These are phyloP conservation scores for Candida rishiriensis DNA, from an alignment of 805 yeast species.

Conservation along the genomic window DNA sequence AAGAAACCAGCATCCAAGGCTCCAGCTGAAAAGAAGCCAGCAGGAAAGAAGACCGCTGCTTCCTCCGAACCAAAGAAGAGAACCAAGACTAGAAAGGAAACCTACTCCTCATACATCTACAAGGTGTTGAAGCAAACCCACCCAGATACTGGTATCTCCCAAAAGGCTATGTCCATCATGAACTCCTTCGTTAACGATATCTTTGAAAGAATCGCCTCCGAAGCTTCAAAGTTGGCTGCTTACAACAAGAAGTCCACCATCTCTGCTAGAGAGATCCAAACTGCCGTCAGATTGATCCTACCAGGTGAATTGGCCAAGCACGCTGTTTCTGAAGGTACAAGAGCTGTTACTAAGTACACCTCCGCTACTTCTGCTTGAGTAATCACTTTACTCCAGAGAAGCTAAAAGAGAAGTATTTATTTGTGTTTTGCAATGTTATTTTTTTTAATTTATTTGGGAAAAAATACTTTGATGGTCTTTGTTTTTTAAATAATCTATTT, in stretches of 20 bases:
- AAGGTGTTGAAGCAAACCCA: conserved; percentile 98
- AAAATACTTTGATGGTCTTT: background rate
- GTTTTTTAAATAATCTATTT: background rate
- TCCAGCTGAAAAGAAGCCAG: conserved; percentile 93
- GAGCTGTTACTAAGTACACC: conserved; percentile 96
- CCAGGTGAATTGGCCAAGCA: conserved; percentile 99
- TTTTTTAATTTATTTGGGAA: background rate
- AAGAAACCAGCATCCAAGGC: conserved; percentile 87
- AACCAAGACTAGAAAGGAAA: conserved; percentile 94
- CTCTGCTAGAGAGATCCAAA: conserved; percentile 97
- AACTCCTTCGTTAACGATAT: conserved; percentile 98
- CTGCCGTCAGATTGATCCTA: conserved; percentile 95
- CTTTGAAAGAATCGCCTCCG: conserved; percentile 96
- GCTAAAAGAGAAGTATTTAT: conserved; percentile 64
- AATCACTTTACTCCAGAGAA: background rate
- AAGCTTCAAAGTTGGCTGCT: conserved; percentile 97
- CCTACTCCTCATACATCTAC: conserved; percentile 97
- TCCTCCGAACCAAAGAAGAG: conserved; percentile 84
- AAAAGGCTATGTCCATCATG: conserved; percentile 97
- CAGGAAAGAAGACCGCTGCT: conserved; percentile 87
- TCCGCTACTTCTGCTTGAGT: conserved; percentile 46
- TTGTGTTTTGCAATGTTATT: background rate
- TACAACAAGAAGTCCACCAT: conserved; percentile 98
- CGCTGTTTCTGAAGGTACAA: conserved; percentile 97
- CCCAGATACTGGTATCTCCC: conserved; percentile 99